phyloP scores from a whole-genome alignment of 2,329 filamentous ascomycete genomes.

The Anthostomella pinea region DNA sequence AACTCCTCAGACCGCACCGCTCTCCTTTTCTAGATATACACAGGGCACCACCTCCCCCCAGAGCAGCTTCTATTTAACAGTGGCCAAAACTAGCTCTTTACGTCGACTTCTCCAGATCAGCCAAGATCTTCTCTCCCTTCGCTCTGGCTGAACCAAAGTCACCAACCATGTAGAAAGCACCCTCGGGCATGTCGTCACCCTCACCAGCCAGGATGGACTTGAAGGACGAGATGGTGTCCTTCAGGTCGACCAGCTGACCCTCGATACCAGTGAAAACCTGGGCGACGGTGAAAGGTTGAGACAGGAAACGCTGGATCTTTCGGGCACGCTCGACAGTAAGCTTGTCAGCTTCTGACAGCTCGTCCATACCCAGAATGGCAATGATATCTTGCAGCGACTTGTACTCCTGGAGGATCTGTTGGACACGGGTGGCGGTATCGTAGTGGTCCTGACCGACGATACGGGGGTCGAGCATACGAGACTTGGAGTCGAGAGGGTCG shows the following conservation, averaged over 20 bases:
- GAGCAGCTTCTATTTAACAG: constrained; percentile 34
- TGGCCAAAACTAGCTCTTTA: constrained; percentile 36
- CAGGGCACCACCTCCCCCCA: constrained; percentile 39
- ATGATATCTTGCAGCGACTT: constrained; percentile 99
- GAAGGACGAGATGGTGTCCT: constrained; percentile 97
- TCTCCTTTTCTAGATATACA: constrained; percentile 58
- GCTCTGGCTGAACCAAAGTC: constrained; percentile 87
- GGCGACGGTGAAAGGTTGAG: constrained; percentile 92
- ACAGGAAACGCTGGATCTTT: constrained; percentile 99
- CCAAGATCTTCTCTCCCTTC: constrained; percentile 99
- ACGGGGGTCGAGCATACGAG: constrained; percentile 98
- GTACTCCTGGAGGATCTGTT: constrained; percentile 99
- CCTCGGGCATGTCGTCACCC: constrained; percentile 92
- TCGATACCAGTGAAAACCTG: constrained; percentile 88
- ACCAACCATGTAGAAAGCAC: constrained; percentile 97
- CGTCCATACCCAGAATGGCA: constrained; percentile 99
- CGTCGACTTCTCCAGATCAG: constrained; percentile 77
- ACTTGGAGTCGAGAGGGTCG: constrained; percentile 99
- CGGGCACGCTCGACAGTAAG: constrained; percentile 99
- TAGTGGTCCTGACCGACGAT: constrained; percentile 98
- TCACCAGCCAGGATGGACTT: constrained; percentile 95
- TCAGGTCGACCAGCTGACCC: constrained; percentile 94
- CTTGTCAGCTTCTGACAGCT: constrained; percentile 98
- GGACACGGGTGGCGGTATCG: constrained; percentile 87
- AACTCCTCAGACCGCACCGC: constrained; percentile 42